Percentiles rank a stretch among this genome's conserved stretches.
These are phyloP conservation scores for Pyronema omphalodes DNA, from an alignment of 495 filamentous ascomycete genomes.

Conservation along the genomic window DNA sequence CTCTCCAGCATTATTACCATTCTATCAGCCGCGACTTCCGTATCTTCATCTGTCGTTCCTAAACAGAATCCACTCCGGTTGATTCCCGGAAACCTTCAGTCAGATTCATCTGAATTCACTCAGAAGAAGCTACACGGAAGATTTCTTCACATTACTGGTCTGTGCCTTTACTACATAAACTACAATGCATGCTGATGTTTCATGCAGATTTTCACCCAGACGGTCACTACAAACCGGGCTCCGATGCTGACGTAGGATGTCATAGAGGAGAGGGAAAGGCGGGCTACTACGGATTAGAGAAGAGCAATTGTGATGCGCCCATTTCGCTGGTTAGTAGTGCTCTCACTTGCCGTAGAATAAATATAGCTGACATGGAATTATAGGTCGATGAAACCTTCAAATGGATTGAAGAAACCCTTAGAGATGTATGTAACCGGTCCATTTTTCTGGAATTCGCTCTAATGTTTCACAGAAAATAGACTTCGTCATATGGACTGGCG, in stretches of 20 bases:
- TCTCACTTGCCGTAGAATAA: background rate
- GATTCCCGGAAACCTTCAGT: background rate
- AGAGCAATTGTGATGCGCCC: slow-evolving; percentile 75
- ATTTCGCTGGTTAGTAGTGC: slow-evolving; percentile 37
- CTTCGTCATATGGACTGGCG: slow-evolving; percentile 95
- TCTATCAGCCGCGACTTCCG: background rate
- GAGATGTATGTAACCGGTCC: slow-evolving; percentile 29
- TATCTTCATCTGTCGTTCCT: background rate
- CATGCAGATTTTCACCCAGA: slow-evolving; percentile 74
- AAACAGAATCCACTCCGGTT: background rate
- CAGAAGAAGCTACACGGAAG: slow-evolving; percentile 44
- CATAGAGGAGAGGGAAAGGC: slow-evolving; percentile 62
- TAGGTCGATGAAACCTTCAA: slow-evolving; percentile 58
- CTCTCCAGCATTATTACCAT: background rate
- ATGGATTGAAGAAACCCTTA: slow-evolving; percentile 76
- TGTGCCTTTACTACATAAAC: background rate
- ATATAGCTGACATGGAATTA: background rate
- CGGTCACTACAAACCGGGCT: slow-evolving; percentile 57
- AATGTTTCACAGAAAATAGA: slow-evolving; percentile 40
- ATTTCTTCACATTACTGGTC: slow-evolving; percentile 92
- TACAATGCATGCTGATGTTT: slow-evolving; percentile 1
- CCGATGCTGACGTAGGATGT: slow-evolving; percentile 54
- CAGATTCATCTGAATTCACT: background rate
- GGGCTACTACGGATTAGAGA: slow-evolving; percentile 66
- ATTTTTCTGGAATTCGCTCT: background rate